Evolutionary conservation across 2,329 filamentous ascomycete species (phyloP), one percentile per base, ranked within the genome.

Genomic region (Talaromyces sp.): DNA sequence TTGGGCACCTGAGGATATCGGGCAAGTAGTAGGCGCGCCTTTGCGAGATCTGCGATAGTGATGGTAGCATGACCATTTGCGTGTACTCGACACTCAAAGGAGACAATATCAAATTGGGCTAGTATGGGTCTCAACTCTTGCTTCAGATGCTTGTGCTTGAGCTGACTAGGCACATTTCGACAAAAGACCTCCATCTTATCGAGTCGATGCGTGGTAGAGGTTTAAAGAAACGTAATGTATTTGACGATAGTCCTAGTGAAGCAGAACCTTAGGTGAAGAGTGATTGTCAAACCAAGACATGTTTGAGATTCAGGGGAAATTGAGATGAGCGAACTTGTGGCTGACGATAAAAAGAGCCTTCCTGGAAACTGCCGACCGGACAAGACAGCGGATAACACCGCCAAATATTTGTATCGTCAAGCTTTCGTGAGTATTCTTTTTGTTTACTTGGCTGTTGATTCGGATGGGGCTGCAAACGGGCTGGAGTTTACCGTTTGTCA

Each of bases 121-220:
- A 70, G 60, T 11, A 70, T 61, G 9, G 67, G 66, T 9, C 18
- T 63, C 39, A 71, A 61, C 59, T 69, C 67, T 48, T 57, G 68
- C 39, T 56, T 65, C 40, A 71, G 39, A 46, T 69, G 68, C 16
- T 61, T 63, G 12, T 64, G 58, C 23, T 66, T 64, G 14, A 70
- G 58, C 25, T 67, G 66, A n/a, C 65, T 63, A 5, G 69, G 69
- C 25, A 71, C 56, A 35, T 69, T 69, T 52, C 67, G 65, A 57
- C 68, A 70, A 35, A 69, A 70, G n/a, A 71, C 68, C 35, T 71
- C 69, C 68, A 71, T 71, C n/a, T 46, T 57, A 8, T 18, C 18
- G 12, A 33, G 40, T 21, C 21, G 50, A 21, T 7, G 7, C 8
- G 23, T 28, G 56, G 8, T 42, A n/a, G 35, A 11, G 44, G 23